Evolutionary conservation across 441 rosid genomes (phyloP), one percentile per base, ranked within the genome.

Genomic region (Flueggea neowawraea): DNA sequence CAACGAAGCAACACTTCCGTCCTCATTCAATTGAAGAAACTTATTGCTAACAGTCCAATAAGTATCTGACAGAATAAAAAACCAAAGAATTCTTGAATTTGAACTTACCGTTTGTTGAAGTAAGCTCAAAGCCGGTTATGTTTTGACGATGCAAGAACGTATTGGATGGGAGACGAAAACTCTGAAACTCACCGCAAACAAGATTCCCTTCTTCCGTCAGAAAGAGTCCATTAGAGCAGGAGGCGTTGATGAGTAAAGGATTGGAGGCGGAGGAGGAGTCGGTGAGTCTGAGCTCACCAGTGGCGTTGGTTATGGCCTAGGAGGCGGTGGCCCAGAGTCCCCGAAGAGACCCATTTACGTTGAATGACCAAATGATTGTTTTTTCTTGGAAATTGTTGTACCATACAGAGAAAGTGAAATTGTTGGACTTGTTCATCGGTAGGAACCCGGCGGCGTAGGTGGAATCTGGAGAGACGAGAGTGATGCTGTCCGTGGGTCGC

Each of bases 371-470:
- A 52, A 84, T 62, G 14, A 55, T 15, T 17, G 82, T 66, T 3
- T 6, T 14, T 15, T 7, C 2, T 4, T 75, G 16, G 22, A 76
- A 62, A 51, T 72, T 78, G 72, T 60, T 0, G 69, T 73, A 78
- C 85, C 88, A 84, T 60, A 87, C 32, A 7, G 87, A 83, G 84
- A 87, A 87, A 68, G 51, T 64, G 66, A 64, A 84, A 50, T 0
- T 36, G 9, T 8, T 36, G 0, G 41, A 36, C 3, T 36, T 36
- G 41, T 36, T 36, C 6, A 51, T 11, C 3, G 48, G 60, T 10
- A 0, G 66, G 64, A 84, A 87, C 9, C 88, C 87, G 32, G 88
- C 87, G 13, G 90, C 83, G 64, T 84, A 87, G 60, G 44, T 54
- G 55, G 83, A 72, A 51, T 73, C 73, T 52, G 58, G 67, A 22